A percentile compares a stretch with the other conserved stretches of the same genome.
Conservation (phyloP, 129 eudicot species). For the Glebionis coronaria region DNA sequence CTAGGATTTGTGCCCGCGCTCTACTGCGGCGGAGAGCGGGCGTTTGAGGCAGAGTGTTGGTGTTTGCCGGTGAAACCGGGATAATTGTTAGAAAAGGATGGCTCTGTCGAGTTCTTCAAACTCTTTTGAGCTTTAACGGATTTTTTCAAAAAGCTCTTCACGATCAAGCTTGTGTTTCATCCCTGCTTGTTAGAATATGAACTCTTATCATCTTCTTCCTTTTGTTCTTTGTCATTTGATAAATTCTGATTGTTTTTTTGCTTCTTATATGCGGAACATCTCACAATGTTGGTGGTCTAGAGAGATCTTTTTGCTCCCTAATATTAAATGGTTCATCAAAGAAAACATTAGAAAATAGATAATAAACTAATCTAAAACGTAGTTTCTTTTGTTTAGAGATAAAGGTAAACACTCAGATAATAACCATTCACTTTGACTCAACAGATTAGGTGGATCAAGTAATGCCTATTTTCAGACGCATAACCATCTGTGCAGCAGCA, state of each 20-base stretch:
- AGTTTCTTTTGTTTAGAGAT: too few species aligned
- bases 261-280: conserved; percentile 64
- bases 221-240: conserved; percentile 13
- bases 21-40: too few species aligned
- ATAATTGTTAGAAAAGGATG: too few species aligned
- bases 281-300: conserved; percentile 71
- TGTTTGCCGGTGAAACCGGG: too few species aligned
- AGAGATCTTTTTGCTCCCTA: conserved; percentile 91
- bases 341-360: not conserved
- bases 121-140: conserved; percentile 24
- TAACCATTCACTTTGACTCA: too few species aligned
- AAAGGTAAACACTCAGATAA: too few species aligned
- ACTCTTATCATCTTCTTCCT: conserved; percentile 27
- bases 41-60: too few species aligned
- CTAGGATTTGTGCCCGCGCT: too few species aligned
- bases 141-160: conserved; percentile 29
- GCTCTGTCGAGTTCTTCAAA: conserved; percentile 64
- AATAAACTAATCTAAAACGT: not conserved
- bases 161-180: conserved; percentile 57
- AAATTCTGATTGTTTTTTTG: conserved; percentile 29
- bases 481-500: too few species aligned
- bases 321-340: not conserved
- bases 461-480: too few species aligned
- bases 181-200: conserved; percentile 47
- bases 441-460: too few species aligned